Percentiles rank a stretch among this genome's conserved stretches.
phyloP scores from a whole-genome alignment of 2,329 filamentous ascomycete genomes.

The Macrophomina pseudophaseolina region DNA sequence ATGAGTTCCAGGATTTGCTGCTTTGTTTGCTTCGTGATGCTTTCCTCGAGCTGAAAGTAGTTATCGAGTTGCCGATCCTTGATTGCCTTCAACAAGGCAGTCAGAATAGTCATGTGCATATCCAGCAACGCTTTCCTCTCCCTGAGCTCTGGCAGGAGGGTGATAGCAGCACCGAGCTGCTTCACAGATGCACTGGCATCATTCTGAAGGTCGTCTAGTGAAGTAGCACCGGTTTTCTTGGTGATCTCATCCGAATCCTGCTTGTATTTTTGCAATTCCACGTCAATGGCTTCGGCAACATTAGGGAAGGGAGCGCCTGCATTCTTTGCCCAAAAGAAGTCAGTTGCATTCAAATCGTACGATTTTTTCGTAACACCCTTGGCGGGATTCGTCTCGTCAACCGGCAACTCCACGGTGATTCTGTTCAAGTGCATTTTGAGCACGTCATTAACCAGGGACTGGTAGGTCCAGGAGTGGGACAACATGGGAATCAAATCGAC shows the following conservation, averaged over 20 bases:
- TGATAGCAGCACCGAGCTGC: constrained; percentile 95
- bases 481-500: constrained; percentile 97
- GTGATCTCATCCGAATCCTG: constrained; percentile 94
- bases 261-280: constrained; percentile 91
- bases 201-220: constrained; percentile 89
- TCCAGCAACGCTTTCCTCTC: constrained; percentile 92
- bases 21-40: constrained; percentile 88
- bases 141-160: constrained; percentile 84
- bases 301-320: constrained; percentile 90
- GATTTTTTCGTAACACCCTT: constrained; percentile 82
- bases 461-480: constrained; percentile 94
- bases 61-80: constrained; percentile 95
- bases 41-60: constrained; percentile 94
- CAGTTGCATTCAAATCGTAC: constrained; percentile 86
- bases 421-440: constrained; percentile 84
- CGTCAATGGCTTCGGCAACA: constrained; percentile 94
- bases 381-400: constrained; percentile 75
- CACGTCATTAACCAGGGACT: constrained; percentile 82
- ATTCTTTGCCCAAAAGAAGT: constrained; percentile 98
- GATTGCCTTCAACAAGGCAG: constrained; percentile 78
- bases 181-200: constrained; percentile 88
- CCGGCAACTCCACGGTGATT: constrained; percentile 85
- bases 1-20: constrained; percentile 86
- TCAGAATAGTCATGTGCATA: constrained; percentile 99
- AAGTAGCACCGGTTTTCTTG: constrained; percentile 90